Evolutionary conservation across 345 rosid genomes (phyloP).

Genomic region (Litchi chinensis): DNA sequence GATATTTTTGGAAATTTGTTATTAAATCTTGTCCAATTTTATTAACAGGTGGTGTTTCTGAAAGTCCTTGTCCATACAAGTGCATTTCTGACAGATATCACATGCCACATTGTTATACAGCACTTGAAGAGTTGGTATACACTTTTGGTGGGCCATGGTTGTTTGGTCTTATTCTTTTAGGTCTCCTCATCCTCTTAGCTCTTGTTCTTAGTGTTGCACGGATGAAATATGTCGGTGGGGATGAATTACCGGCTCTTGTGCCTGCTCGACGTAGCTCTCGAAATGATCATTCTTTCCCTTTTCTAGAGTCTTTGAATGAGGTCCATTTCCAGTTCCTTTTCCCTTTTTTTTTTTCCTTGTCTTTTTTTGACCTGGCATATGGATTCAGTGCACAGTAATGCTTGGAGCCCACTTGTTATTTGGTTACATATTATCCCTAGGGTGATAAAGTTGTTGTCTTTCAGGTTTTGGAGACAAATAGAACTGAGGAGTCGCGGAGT

Average conservation of each 20-base stretch:
- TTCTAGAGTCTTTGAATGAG: slow-evolving; percentile 93
- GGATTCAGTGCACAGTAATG: background rate
- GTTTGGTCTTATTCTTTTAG: slow-evolving; percentile 71
- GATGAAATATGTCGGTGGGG: slow-evolving; percentile 86
- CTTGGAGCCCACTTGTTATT: slow-evolving; percentile 5
- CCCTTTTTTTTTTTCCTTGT: background rate
- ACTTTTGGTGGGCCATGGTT: slow-evolving; percentile 97
- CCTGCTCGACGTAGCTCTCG: slow-evolving; percentile 70
- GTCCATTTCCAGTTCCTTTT: slow-evolving; percentile 27
- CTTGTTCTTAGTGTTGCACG: slow-evolving; percentile 93
- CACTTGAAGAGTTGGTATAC: slow-evolving; percentile 86
- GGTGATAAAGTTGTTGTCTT: slow-evolving; percentile 15
- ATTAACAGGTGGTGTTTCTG: slow-evolving; percentile 77
- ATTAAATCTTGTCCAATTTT: slow-evolving; percentile 16
- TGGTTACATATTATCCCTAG: background rate
- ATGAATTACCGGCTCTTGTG: slow-evolving; percentile 63
- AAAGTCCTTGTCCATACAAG: slow-evolving; percentile 82
- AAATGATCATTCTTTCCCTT: slow-evolving; percentile 86
- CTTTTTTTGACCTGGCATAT: background rate
- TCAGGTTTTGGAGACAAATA: slow-evolving; percentile 89
- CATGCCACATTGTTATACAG: slow-evolving; percentile 90
- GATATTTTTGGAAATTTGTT: background rate
- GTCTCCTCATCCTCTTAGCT: slow-evolving; percentile 77
- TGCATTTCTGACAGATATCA: slow-evolving; percentile 86
- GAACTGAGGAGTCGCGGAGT: slow-evolving; percentile 83